phyloP scores from a whole-genome alignment of 2,329 filamentous ascomycete species.

The Apiospora aurea region DNA sequence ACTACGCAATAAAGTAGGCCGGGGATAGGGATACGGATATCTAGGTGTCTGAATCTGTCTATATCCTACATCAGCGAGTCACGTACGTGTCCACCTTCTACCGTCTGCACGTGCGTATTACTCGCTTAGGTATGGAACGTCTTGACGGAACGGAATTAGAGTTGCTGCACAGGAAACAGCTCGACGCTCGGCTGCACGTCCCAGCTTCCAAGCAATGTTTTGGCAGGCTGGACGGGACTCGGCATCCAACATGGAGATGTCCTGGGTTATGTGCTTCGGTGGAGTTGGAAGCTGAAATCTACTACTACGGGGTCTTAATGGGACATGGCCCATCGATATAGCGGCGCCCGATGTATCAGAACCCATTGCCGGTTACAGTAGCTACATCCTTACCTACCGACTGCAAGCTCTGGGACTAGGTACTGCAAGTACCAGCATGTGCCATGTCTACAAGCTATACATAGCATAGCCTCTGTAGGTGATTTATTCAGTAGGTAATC shows the following conservation, averaged over 20 bases:
- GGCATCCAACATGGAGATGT: conserved; percentile 7
- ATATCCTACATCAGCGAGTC: background rate
- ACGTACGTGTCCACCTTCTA: background rate
- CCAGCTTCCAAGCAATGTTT: conserved; percentile 11
- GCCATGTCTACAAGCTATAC: background rate
- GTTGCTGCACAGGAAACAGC: conserved; percentile 18
- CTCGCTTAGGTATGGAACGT: conserved; percentile 7
- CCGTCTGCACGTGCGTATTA: background rate
- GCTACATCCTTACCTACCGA: conserved; percentile 7
- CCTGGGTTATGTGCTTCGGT: background rate
- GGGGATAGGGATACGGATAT: background rate
- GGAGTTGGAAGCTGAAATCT: conserved; percentile 12
- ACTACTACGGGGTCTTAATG: background rate
- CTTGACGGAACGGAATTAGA: background rate
- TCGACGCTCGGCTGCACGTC: background rate
- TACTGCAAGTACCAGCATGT: background rate
- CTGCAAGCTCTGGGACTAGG: background rate
- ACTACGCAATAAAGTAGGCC: background rate
- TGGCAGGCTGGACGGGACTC: conserved; percentile 11
- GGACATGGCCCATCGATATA: background rate
- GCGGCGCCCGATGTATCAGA: conserved; percentile 14
- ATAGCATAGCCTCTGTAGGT: background rate
- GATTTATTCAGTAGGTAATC: background rate
- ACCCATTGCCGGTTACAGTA: background rate
- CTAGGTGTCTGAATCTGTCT: background rate